Evolutionary conservation across 1,284 basidiomycete species (phyloP).

Genomic region (Leucocoprinus gongylophorus): DNA sequence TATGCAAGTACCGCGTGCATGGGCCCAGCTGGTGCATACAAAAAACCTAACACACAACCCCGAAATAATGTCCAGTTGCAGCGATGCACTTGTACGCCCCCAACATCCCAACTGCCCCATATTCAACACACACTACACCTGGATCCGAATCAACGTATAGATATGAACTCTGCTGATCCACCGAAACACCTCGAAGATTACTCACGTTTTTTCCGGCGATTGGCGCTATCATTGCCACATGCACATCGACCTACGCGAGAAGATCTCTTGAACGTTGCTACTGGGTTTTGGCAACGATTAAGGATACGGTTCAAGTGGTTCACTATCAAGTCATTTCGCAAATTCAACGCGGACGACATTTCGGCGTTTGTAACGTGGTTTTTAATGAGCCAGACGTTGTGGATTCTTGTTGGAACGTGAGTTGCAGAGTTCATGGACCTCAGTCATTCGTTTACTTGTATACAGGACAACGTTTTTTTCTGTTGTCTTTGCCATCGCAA

Average conservation of each 20-base stretch:
- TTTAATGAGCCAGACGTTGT: conserved; percentile 87
- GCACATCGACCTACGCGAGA: conserved; percentile 80
- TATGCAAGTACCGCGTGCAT: neutral
- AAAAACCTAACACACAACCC: neutral
- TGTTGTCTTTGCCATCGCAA: conserved; percentile 83
- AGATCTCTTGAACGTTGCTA: conserved; percentile 82
- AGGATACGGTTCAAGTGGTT: conserved; percentile 98
- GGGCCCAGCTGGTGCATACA: neutral
- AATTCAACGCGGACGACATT: conserved; percentile 95
- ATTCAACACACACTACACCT: neutral
- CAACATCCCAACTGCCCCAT: neutral
- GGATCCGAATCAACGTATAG: neutral
- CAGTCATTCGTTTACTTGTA: neutral
- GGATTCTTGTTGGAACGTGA: conserved; percentile 92
- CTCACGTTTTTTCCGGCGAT: conserved; percentile 68
- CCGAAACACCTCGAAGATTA: conserved; percentile 57
- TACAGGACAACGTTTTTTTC: conserved; percentile 92
- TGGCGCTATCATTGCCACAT: conserved; percentile 70
- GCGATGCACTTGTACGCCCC: neutral
- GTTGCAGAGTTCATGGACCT: conserved; percentile 27
- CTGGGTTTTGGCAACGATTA: conserved; percentile 84
- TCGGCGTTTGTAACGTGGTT: conserved; percentile 96
- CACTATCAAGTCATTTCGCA: conserved; percentile 91
- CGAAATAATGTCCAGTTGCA: neutral
- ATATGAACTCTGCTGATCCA: conserved; percentile 7